Base-by-base conservation (phyloP, 495 filamentous ascomycete genomes). In the Podospora comata region DNA sequence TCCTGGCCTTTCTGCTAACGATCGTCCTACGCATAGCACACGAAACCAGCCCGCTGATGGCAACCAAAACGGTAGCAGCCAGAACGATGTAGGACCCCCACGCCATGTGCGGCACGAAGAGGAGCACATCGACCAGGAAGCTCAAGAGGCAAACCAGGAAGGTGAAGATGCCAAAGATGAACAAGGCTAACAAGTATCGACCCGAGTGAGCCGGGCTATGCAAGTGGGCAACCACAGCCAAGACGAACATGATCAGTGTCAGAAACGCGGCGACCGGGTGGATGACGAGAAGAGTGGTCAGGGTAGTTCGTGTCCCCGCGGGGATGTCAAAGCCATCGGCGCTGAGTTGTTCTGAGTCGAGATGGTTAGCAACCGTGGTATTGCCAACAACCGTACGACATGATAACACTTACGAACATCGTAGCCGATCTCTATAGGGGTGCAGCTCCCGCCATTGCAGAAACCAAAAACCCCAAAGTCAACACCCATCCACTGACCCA, bases 11-110 rank as follows among this genome's bases (percentile, higher is more conserved):
- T 63, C 94, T 87, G 74, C 91, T 90, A 64, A 98, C 94, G 13
- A 99, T 82, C 1, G 94, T 97, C 59, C 95, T 89, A 68, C 95
- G 90, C 93, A 98, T 98, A n/a, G 93, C 93, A 75, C 95, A 99
- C 11, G 92, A 94, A 63, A 97, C 88, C 61, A 99, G 86, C 30
- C 90, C 90, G 77, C 90, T 92, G 5, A 91, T 81, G 60, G 92
- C 88, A 58, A 96, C 91, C 58, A 98, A 80, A 66, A 98, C 91
- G 19, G 93, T 95, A 23, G 95, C 92, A 19, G 88, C 95, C 30
- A 99, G 85, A 18, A 98, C 95, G 68, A 99, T 87, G 86, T 94
- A 99, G 68, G 94, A 94, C 70, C 92, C 95, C 93, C 94, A 98
- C 73, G 88, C 85, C 78, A 97, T 77, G 79, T 98, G 95, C 44